phyloP scores from a whole-genome alignment of 805 yeast species.

The Metschnikowia anglica region DNA sequence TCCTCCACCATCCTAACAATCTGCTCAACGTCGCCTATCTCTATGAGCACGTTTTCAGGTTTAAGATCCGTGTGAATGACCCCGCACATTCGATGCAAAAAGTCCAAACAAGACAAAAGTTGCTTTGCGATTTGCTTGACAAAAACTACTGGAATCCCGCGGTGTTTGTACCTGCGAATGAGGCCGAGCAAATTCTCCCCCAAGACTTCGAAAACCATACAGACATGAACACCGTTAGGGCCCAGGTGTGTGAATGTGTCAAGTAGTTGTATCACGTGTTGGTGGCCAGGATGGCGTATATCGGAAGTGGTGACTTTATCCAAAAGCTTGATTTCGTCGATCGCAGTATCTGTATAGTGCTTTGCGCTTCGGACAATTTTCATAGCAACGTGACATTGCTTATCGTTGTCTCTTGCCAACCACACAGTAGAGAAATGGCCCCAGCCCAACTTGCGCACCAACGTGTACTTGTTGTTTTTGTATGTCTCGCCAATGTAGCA shows the following conservation, averaged over 20 bases:
- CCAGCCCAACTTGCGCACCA: conserved; percentile 64
- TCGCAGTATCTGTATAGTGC: conserved; percentile 60
- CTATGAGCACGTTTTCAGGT: conserved; percentile 36
- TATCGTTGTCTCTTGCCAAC: conserved; percentile 53
- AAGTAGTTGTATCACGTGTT: conserved; percentile 50
- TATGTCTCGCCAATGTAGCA: conserved; percentile 55
- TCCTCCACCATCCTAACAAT: conserved; percentile 67
- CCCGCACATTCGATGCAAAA: conserved; percentile 59
- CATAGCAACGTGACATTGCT: conserved; percentile 62
- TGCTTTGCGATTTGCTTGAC: conserved; percentile 60
- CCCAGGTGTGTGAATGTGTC: conserved; percentile 59
- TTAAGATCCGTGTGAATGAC: conserved; percentile 39
- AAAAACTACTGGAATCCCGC: conserved; percentile 46
- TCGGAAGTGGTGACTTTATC: conserved; percentile 61
- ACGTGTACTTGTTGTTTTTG: conserved; percentile 36
- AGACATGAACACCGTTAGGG: conserved; percentile 62
- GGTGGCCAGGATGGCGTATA: conserved; percentile 40
- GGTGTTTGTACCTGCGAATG: conserved; percentile 46
- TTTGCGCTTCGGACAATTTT: conserved; percentile 57
- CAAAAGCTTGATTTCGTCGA: conserved; percentile 66
- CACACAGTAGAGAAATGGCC: conserved; percentile 75
- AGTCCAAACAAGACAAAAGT: conserved; percentile 54
- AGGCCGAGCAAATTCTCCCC: conserved; percentile 60
- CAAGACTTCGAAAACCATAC: conserved; percentile 65
- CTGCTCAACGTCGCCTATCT: conserved; percentile 78